Percentiles rank a stretch among this genome's conserved stretches.
Evolutionary conservation across 768 basidiomycete genomes (phyloP).

Genomic region (Serendipita vermifera): DNA sequence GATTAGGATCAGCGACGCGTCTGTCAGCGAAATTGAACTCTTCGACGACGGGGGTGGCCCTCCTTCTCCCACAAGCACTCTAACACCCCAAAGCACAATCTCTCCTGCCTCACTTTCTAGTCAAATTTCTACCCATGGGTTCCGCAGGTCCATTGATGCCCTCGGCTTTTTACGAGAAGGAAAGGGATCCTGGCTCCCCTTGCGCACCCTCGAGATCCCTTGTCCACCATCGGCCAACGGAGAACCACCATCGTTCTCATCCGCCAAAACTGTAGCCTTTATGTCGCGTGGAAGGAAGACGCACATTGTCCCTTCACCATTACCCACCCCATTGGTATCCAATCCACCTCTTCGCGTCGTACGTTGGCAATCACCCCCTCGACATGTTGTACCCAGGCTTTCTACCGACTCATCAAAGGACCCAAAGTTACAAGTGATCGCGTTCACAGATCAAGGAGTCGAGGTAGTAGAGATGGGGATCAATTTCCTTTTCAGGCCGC

Average conservation of each 20-base stretch:
- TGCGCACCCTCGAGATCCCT: constrained; percentile 37
- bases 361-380: constrained; percentile 47
- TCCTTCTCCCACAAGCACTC: constrained; percentile 8
- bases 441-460: constrained; percentile 55
- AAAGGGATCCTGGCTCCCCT: constrained; percentile 37
- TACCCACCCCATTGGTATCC: constrained; percentile 39
- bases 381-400: constrained; percentile 40
- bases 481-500: constrained; percentile 30
- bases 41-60: constrained; percentile 25
- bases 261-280: constrained; percentile 39
- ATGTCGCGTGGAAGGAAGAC: constrained; percentile 58
- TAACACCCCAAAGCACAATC: constrained; percentile 19
- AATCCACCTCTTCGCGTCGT: constrained; percentile 41
- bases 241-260: constrained; percentile 16
- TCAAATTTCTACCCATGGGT: constrained; percentile 24
- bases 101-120: constrained; percentile 20
- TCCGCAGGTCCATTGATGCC: constrained; percentile 34
- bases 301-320: constrained; percentile 53
- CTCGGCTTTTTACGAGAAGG: constrained; percentile 29
- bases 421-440: constrained; percentile 54
- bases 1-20: constrained; percentile 68
- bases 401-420: constrained; percentile 26
- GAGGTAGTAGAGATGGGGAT: constrained; percentile 49
- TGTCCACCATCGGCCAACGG: constrained; percentile 20
- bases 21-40: constrained; percentile 65